Evolutionary conservation across 2,329 filamentous ascomycete genomes (phyloP).

Genomic region (Macroventuria anomochaeta): DNA sequence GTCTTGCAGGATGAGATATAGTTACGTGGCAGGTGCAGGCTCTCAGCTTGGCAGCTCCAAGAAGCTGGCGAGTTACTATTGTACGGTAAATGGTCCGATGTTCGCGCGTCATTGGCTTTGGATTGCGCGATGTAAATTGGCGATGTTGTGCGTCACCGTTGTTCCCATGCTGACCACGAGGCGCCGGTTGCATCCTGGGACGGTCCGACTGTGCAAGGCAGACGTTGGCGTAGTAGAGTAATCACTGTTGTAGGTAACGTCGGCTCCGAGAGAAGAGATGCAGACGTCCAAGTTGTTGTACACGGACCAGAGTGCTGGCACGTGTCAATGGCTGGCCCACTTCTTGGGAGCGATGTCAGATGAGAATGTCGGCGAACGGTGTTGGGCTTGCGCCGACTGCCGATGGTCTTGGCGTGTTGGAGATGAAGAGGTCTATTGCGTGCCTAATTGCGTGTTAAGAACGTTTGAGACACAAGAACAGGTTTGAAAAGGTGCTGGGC

Average conservation of each 20-base stretch:
- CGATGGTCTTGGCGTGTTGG: background rate
- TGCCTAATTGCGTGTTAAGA: too few relatives aligned
- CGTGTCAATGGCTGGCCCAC: too few relatives aligned
- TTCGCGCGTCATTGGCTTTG: background rate
- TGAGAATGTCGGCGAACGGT: background rate
- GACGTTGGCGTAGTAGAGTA: background rate
- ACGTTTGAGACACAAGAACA: too few relatives aligned
- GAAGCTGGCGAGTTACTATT: background rate
- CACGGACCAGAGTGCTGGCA: constrained; percentile 1
- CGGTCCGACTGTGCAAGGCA: constrained; percentile 2
- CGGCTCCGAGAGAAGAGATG: background rate
- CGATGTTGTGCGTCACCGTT: background rate
- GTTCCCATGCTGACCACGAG: background rate
- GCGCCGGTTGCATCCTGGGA: background rate
- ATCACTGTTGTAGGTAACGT: background rate
- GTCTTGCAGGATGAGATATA: background rate
- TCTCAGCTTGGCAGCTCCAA: background rate
- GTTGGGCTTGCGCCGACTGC: background rate
- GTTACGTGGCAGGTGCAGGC: background rate
- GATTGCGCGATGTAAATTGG: background rate
- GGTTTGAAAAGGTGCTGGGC: too few relatives aligned
- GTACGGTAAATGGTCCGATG: background rate
- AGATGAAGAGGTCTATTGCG: too few relatives aligned
- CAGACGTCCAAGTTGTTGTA: constrained; percentile 4
- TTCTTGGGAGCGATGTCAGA: too few relatives aligned